Conservation (phyloP, 768 basidiomycete species). For the Tubosaeta sp. region DNA sequence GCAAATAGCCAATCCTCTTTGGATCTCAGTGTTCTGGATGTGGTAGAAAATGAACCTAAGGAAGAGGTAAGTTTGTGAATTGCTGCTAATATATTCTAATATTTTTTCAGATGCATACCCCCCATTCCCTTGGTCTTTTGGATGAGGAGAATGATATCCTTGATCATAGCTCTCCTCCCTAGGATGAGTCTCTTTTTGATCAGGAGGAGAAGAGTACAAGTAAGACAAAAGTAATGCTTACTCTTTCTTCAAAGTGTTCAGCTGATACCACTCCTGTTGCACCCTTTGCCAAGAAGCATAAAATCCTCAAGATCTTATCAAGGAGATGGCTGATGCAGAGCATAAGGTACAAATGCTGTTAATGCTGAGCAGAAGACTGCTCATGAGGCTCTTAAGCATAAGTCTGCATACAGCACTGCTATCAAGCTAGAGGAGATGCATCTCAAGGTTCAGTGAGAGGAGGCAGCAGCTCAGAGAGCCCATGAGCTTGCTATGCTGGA, state of each 20-base stretch:
- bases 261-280: background rate
- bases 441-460: constrained; percentile 1
- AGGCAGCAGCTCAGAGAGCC: too few species aligned
- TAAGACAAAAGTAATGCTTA: background rate
- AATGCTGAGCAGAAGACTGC: background rate
- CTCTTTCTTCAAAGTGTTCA: background rate
- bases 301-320: background rate
- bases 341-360: background rate
- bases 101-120: background rate
- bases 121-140: background rate
- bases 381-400: background rate
- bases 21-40: background rate
- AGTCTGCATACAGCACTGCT: background rate
- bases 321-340: background rate
- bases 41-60: background rate
- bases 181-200: background rate
- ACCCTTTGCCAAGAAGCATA: background rate
- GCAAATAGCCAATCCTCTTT: background rate
- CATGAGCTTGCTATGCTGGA: too few species aligned
- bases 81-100: background rate
- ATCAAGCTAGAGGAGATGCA: background rate
- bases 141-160: background rate
- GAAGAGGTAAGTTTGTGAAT: background rate
- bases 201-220: background rate
- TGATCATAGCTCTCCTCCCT: background rate